phyloP scores from a whole-genome alignment of 805 yeast species.

The Cyberlindnera sargentensis region DNA sequence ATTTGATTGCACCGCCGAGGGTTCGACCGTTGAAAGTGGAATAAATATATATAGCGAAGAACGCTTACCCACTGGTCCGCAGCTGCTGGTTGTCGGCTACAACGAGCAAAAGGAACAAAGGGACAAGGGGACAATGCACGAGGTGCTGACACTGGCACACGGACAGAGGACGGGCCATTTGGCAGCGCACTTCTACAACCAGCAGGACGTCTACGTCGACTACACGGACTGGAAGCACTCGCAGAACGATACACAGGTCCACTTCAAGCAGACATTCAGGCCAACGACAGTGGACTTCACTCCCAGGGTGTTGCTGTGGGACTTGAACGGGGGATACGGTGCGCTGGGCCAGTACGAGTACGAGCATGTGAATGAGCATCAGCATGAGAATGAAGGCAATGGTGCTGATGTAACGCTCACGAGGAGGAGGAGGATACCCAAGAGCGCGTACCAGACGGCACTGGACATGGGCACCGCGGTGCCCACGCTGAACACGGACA shows the following conservation, averaged over 20 bases:
- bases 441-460: constrained; percentile 56
- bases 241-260: constrained; percentile 37
- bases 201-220: constrained; percentile 63
- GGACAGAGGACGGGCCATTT: constrained; percentile 73
- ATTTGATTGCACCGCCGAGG: no score
- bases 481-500: constrained; percentile 30
- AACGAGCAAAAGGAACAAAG: not conserved
- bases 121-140: constrained; percentile 52
- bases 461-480: constrained; percentile 42
- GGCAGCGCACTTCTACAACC: constrained; percentile 74
- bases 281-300: constrained; percentile 46
- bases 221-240: constrained; percentile 29
- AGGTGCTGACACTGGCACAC: constrained; percentile 62
- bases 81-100: no score
- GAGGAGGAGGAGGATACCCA: constrained; percentile 32
- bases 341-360: constrained; percentile 51
- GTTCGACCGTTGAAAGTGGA: no score
- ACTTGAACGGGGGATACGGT: constrained; percentile 71
- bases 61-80: no score
- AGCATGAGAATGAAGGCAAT: constrained; percentile 2
- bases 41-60: no score
- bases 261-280: constrained; percentile 35
- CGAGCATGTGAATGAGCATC: not conserved
- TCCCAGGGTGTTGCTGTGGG: constrained; percentile 85
- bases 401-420: constrained; percentile 21